These are phyloP conservation scores for Eleusine indica DNA, from an alignment of 176 grass and related monocot species.

Conservation along the genomic window DNA sequence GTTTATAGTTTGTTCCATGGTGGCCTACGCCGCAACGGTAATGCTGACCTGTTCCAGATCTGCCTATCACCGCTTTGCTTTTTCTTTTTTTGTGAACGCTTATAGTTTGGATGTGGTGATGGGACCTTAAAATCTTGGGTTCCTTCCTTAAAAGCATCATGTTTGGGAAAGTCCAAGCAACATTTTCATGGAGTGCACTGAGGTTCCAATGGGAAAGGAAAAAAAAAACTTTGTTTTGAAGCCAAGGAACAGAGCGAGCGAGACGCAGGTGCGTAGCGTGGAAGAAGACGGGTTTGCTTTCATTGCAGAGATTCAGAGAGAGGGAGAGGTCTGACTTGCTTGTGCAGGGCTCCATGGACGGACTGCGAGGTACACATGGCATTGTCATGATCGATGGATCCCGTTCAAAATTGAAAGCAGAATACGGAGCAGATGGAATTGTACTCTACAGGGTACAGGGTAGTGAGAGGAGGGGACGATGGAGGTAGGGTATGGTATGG, in stretches of 20 bases:
- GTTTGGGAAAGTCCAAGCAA: conserved; percentile 29
- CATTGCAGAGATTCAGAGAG: not conserved
- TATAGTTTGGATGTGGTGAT: conserved; percentile 26
- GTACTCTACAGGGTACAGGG: not conserved
- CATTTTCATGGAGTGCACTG: not conserved
- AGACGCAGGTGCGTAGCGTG: conserved; percentile 17
- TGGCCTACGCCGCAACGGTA: not conserved
- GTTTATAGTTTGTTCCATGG: too few relatives aligned
- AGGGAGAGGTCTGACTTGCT: not conserved
- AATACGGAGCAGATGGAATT: conserved; percentile 32
- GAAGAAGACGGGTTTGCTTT: not conserved
- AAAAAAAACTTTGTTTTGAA: conserved; percentile 50
- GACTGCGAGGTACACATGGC: not conserved
- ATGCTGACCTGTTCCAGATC: not conserved
- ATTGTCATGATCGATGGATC: not conserved
- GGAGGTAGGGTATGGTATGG: conserved; percentile 28
- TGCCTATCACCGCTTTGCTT: not conserved
- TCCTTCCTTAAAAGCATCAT: conserved; percentile 30
- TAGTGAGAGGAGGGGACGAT: not conserved
- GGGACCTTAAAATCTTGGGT: conserved; percentile 11
- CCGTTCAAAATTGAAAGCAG: not conserved
- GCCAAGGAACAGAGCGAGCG: conserved; percentile 28
- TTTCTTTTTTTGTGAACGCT: not conserved
- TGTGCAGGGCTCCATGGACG: conserved; percentile 12
- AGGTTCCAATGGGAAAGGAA: too few relatives aligned